A percentile compares a stretch with the other conserved stretches of the same genome.
Evolutionary conservation across 345 rosid species (phyloP).

Genomic region (Murraya koenigii): DNA sequence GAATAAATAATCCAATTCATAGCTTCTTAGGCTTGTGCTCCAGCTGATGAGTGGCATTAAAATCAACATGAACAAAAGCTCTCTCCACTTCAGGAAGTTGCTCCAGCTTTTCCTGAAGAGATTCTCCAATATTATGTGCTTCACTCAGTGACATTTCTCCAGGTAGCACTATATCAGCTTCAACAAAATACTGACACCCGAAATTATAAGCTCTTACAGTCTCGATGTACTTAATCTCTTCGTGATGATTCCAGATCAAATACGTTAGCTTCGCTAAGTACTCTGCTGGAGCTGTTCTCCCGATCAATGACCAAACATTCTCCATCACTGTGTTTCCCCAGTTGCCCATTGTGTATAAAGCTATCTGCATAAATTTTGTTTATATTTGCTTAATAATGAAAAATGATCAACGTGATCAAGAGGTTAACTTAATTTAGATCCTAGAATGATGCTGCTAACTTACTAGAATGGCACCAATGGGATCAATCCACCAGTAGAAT

Average conservation of each 20-base stretch:
- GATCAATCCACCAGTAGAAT: slow-evolving; percentile 60
- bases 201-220: slow-evolving; percentile 46
- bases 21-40: slow-evolving; percentile 34
- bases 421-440: not conserved
- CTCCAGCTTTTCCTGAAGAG: slow-evolving; percentile 48
- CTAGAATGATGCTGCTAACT: not conserved
- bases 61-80: slow-evolving; percentile 51
- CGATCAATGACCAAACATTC: slow-evolving; percentile 46
- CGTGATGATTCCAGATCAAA: slow-evolving; percentile 49
- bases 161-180: slow-evolving; percentile 43
- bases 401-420: not conserved
- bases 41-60: slow-evolving; percentile 27
- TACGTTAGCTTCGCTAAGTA: slow-evolving; percentile 46
- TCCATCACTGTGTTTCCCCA: slow-evolving; percentile 53
- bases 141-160: slow-evolving; percentile 34
- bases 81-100: slow-evolving; percentile 42
- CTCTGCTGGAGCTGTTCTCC: slow-evolving; percentile 49
- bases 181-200: slow-evolving; percentile 44
- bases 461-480: slow-evolving; percentile 49
- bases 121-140: slow-evolving; percentile 48
- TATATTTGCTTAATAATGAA: not conserved
- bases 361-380: slow-evolving; percentile 33
- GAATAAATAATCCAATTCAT: not conserved
- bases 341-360: slow-evolving; percentile 43
- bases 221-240: slow-evolving; percentile 43